Base-by-base conservation (phyloP, 495 filamentous ascomycete genomes). In the Endocarpon pusillum region DNA sequence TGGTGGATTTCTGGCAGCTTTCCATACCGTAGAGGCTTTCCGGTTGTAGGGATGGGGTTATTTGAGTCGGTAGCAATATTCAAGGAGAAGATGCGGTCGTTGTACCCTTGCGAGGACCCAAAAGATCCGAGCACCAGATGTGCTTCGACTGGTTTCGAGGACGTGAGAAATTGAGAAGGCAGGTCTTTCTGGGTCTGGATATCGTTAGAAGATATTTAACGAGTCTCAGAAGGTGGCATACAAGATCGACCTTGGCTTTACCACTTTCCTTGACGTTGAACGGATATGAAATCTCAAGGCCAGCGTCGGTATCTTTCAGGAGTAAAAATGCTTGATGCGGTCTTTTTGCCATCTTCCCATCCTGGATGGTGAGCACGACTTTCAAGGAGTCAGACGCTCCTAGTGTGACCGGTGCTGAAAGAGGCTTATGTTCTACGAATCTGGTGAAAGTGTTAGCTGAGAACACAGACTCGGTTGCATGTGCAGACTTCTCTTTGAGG, bases 251-350 rank as follows among this genome's bases (percentile, higher is more conserved):
- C 17, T 75, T 75, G 3, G 72, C 81, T 55, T 91, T 92, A 32
- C 85, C 85, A 49, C 62, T 82, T 1, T 87, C 83, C 56, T 92
- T 94, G 19, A 93, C 66, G 4, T 55, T 74, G 44, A 97, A 67
- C 4, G 84, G 73, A 47, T 82, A 92, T 0, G 85, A 86, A n/a
- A 85, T 75, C 52, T 94, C 86, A 25, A 96, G 61, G 15, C 79
- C 78, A 19, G 71, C 76, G 12, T 65, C 57, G 2, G 68, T 57
- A 40, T 94, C 84, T 40, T 73, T 71, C 24, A 96, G 58, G 4
- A 85, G 64, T 12, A 97, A 66, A 57, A 93, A 94, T 2, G 84
- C 83, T 52, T 97, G 89, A 55, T 97, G 89, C 38, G 89, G 82
- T 34, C 79, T 69, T 56, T 81, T 86, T 8, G 71, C 62, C 41